These are phyloP conservation scores for Hanseniaspora meyeri DNA, from an alignment of 805 yeast genomes.

Conservation along the genomic window DNA sequence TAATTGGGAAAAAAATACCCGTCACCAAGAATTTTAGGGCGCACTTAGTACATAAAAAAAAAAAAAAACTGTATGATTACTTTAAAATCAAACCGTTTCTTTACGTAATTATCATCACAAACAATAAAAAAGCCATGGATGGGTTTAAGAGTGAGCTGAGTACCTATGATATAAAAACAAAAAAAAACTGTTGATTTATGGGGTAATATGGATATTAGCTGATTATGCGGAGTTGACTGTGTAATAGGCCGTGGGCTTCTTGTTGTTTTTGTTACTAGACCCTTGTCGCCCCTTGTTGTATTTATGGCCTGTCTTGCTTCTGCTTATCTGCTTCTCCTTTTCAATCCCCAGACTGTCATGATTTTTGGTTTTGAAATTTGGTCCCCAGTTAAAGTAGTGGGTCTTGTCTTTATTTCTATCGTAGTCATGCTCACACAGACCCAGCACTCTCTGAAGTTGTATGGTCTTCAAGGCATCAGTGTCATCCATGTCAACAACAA, in stretches of 20 bases:
- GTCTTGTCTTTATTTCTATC: slow-evolving; percentile 1
- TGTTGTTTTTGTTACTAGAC: not conserved
- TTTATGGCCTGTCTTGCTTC: not conserved
- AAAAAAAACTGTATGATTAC: no score
- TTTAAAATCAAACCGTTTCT: no score
- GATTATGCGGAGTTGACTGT: not conserved
- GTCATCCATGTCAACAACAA: not conserved
- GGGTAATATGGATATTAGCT: not conserved
- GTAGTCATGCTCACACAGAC: slow-evolving; percentile 4
- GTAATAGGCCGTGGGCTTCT: not conserved
- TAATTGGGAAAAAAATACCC: no score
- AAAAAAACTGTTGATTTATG: no score
- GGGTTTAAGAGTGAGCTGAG: no score
- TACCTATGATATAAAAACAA: no score
- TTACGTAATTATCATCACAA: no score
- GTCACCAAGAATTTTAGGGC: no score
- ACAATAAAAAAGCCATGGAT: no score
- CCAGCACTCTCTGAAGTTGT: slow-evolving; percentile 6
- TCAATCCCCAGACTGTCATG: slow-evolving; percentile 8
- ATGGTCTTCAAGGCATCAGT: not conserved
- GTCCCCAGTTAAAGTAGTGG: slow-evolving; percentile 4
- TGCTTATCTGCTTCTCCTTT: not conserved
- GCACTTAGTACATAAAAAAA: no score
- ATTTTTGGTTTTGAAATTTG: slow-evolving; percentile 10
- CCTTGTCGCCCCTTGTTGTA: not conserved